These are phyloP conservation scores for Candida mattraensis DNA, from an alignment of 805 yeast genomes.

Conservation along the genomic window DNA sequence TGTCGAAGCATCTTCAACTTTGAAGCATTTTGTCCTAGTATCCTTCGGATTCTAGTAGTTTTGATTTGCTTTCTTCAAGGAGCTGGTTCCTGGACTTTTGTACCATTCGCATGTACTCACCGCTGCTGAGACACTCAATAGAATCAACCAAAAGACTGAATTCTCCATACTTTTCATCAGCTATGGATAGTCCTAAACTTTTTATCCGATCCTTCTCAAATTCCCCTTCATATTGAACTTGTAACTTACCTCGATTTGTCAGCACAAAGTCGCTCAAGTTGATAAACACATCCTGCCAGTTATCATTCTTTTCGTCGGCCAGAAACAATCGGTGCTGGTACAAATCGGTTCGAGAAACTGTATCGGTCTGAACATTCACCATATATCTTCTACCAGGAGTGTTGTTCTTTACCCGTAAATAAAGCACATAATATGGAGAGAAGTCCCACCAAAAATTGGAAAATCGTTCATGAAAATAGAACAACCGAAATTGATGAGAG, in stretches of 20 bases:
- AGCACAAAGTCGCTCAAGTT: constrained; percentile 78
- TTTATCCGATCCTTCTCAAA: constrained; percentile 65
- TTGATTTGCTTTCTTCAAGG: not conserved
- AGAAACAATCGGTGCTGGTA: constrained; percentile 80
- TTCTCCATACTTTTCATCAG: constrained; percentile 79
- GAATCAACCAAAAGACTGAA: constrained; percentile 68
- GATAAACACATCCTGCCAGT: constrained; percentile 82
- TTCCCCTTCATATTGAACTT: constrained; percentile 53
- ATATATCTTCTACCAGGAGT: constrained; percentile 57
- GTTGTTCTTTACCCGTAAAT: constrained; percentile 71
- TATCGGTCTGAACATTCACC: constrained; percentile 79
- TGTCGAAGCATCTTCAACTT: too few species aligned
- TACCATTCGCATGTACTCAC: constrained; percentile 44
- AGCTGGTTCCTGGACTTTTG: constrained; percentile 34
- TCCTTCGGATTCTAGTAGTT: too few species aligned
- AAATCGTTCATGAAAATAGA: constrained; percentile 36
- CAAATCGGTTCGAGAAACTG: constrained; percentile 73
- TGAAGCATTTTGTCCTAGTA: too few species aligned
- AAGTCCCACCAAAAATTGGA: constrained; percentile 66
- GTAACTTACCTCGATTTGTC: constrained; percentile 70
- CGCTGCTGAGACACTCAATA: constrained; percentile 66
- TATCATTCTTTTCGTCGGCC: constrained; percentile 47
- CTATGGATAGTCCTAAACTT: constrained; percentile 74
- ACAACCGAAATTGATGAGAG: constrained; percentile 41
- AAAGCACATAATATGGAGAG: constrained; percentile 59